Evolutionary conservation across 1,284 basidiomycete genomes (phyloP), one percentile per base, ranked within the genome.

Genomic region (Laetiporus sulphureus): DNA sequence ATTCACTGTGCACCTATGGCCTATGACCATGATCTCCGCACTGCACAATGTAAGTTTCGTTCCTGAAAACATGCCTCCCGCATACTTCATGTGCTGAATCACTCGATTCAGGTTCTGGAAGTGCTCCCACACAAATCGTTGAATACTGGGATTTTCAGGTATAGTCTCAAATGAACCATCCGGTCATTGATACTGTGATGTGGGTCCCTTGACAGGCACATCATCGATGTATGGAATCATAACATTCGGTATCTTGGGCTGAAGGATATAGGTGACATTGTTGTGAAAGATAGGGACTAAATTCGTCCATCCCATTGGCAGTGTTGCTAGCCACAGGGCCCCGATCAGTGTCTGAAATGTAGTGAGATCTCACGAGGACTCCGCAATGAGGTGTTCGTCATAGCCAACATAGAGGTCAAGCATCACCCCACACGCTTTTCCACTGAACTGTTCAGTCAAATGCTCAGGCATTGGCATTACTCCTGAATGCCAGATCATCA

Each of bases 291-390:
- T 61, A 0, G 59, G 59, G 0, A 65, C 58, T 0, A 61, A 67
- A 37, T 69, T 67, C 0, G 65, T 67, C 57, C 57, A 70, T 0
- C 68, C 67, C 64, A 65, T 66, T 0, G 65, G 67, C 0, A 69
- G 42, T 0, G 49, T 55, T 0, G 44, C 48, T 0, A 66, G 52
- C 13, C 53, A 50, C 11, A 52, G 40, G 3, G 52, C 49, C 10
- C 60, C 55, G 29, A 46, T 40, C 2, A 25, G 45, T 36, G 43
- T 54, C 49, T 47, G 38, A 34, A 44, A 54, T 0, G 51, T 51
- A 0, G 53, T 60, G n/a, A 54, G 39, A 35, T 68, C 63, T 2
- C 61, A 34, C 0, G 61, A 65, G 1, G 18, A 4, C 21, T 45
- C 33, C 1, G 46, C 54, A 2, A 69, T 40, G 3, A 38, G 18